phyloP scores from a whole-genome alignment of 192 early-diverging fungal species.

The Funneliformis geosporum region DNA sequence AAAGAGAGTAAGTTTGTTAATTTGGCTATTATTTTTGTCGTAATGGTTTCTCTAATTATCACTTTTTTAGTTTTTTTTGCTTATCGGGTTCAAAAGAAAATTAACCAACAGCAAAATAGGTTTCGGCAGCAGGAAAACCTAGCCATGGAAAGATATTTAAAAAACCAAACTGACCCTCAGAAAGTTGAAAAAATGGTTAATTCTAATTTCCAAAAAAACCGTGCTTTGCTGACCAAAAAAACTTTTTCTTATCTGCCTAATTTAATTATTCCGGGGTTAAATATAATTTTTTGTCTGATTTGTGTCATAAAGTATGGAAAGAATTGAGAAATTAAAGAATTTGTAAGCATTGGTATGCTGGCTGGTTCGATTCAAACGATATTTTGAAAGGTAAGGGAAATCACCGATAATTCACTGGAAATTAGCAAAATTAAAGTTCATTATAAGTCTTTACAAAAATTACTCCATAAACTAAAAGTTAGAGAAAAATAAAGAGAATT shows the following conservation, averaged over 20 bases:
- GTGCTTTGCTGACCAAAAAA: neutral
- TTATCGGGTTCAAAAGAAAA: neutral
- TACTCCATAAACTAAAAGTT: too few relatives aligned
- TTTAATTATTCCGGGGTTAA: neutral
- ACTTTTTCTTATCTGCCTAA: neutral
- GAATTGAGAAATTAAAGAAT: neutral
- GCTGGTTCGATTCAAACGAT: neutral
- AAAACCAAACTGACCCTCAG: neutral
- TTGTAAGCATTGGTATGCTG: neutral
- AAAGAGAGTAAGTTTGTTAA: neutral
- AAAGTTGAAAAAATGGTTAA: neutral
- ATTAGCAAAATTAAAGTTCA: constrained; percentile 7
- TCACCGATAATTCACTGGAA: constrained; percentile 1
- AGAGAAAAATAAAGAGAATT: too few relatives aligned
- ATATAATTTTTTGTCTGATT: constrained; percentile 4
- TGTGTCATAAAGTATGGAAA: neutral
- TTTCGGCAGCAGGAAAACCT: constrained; percentile 13
- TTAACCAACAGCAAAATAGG: neutral
- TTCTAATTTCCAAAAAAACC: constrained; percentile 4
- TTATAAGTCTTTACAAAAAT: neutral
- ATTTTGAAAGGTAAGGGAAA: constrained; percentile 11
- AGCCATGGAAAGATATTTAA: neutral
- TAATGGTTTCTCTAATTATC: neutral
- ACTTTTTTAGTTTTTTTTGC: neutral
- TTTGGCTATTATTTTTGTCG: neutral